Evolutionary conservation across 176 grass and related monocot species (phyloP).

Genomic region (barley (Hordeum vulgare)): DNA sequence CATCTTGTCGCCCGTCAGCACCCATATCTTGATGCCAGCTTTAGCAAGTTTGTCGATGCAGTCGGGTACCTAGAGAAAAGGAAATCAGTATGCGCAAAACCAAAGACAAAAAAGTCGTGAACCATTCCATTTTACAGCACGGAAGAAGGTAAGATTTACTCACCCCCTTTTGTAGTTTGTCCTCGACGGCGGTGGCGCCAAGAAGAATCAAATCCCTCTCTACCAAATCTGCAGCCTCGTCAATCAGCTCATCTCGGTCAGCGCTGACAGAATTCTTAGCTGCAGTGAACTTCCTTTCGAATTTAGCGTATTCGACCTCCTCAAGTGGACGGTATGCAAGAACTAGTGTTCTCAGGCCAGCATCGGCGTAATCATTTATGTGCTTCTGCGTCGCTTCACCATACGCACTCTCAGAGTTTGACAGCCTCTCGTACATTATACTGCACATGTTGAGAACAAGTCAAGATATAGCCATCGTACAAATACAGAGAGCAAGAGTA

Average conservation of each 20-base stretch:
- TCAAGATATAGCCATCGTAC: background rate
- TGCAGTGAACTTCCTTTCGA: constrained; percentile 44
- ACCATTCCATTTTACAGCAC: background rate
- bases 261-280: constrained; percentile 67
- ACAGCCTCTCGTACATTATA: constrained; percentile 82
- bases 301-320: constrained; percentile 57
- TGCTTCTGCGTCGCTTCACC: constrained; percentile 68
- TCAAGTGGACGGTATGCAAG: constrained; percentile 68
- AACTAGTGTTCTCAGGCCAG: constrained; percentile 81
- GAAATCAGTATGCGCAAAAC: constrained; percentile 20
- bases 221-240: constrained; percentile 52
- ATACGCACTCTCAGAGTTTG: constrained; percentile 30
- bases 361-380: constrained; percentile 80
- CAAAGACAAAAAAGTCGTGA: background rate
- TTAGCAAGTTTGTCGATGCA: constrained; percentile 92
- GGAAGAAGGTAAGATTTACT: constrained; percentile 1
- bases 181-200: constrained; percentile 89
- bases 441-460: constrained; percentile 32
- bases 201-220: constrained; percentile 80
- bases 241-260: constrained; percentile 74
- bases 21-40: constrained; percentile 99
- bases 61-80: constrained; percentile 63
- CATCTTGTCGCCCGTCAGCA: constrained; percentile 95
- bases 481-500: background rate
- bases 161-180: constrained; percentile 86